Evolutionary conservation across 2,329 filamentous ascomycete genomes (phyloP).

Genomic region (Leptographium lundbergii): DNA sequence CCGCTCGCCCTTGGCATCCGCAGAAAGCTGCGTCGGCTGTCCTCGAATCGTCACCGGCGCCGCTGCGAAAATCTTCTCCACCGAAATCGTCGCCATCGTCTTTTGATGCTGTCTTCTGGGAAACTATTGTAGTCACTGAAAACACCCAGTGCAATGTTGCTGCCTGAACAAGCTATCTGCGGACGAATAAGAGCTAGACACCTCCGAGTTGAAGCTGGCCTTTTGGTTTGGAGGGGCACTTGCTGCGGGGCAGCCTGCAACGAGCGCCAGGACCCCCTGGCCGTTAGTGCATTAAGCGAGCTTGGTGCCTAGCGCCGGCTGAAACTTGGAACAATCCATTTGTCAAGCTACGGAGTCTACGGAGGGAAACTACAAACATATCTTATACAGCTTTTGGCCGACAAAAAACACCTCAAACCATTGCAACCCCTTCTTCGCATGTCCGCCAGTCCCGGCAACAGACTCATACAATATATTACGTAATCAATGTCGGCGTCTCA

Average conservation of each 20-base stretch:
- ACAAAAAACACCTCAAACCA: background rate
- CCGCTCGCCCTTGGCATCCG: conserved; percentile 78
- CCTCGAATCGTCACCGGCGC: conserved; percentile 73
- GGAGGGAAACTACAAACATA: no score
- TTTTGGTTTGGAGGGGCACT: background rate
- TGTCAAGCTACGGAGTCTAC: background rate
- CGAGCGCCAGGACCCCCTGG: conserved; percentile 9
- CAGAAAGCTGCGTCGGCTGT: conserved; percentile 77
- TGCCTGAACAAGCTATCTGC: background rate
- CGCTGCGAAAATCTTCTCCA: conserved; percentile 68
- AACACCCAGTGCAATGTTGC: background rate
- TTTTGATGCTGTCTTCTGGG: background rate
- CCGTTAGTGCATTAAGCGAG: background rate
- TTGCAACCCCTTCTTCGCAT: no score
- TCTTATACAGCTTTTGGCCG: no score
- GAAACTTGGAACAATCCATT: conserved; percentile 6
- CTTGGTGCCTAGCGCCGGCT: conserved; percentile 11
- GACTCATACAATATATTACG: no score
- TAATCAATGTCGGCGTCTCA: background rate
- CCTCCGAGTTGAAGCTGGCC: background rate
- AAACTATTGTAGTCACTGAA: background rate
- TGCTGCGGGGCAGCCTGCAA: conserved; percentile 10
- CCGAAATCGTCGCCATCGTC: conserved; percentile 29
- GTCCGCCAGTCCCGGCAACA: no score
- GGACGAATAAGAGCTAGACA: background rate